phyloP scores from a whole-genome alignment of 1,284 basidiomycete genomes.

The Abortiporus biennis region DNA sequence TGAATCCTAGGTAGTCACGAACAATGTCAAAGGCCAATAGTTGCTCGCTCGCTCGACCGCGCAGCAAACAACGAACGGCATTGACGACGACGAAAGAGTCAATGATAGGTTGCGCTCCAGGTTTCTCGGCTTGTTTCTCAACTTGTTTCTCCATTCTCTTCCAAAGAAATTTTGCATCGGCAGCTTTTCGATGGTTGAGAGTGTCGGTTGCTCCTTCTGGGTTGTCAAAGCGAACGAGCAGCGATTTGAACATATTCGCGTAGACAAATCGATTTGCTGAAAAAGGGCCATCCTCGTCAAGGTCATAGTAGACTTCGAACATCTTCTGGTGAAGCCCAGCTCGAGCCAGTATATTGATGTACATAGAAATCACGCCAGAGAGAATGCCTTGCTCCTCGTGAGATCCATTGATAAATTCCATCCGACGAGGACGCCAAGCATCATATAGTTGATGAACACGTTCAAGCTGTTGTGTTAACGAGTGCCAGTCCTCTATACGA shows the following conservation, averaged over 20 bases:
- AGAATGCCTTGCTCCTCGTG: constrained; percentile 39
- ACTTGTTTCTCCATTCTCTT: constrained; percentile 47
- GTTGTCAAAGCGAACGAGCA: constrained; percentile 32
- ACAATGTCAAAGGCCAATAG: constrained; percentile 57
- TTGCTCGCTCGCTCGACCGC: constrained; percentile 51
- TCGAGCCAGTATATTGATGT: constrained; percentile 58
- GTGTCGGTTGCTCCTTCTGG: constrained; percentile 8
- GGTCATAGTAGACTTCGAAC: constrained; percentile 65
- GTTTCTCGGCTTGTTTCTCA: constrained; percentile 25
- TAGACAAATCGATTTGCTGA: constrained; percentile 52
- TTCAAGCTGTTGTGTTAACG: constrained; percentile 48
- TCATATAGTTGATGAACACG: constrained; percentile 52
- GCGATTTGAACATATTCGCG: constrained; percentile 53
- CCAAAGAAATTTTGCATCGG: constrained; percentile 68
- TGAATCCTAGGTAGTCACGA: constrained; percentile 56
- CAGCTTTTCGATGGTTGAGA: constrained; percentile 23
- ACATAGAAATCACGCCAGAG: constrained; percentile 42
- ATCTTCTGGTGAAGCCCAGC: constrained; percentile 52
- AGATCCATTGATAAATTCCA: constrained; percentile 38
- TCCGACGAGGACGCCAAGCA: constrained; percentile 33
- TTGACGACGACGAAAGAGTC: constrained; percentile 47
- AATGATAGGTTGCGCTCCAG: constrained; percentile 24
- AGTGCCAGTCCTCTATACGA: constrained; percentile 51
- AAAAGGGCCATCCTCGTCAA: constrained; percentile 51
- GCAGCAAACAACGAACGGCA: constrained; percentile 44